Percentiles rank a stretch among this genome's conserved stretches.
Conservation (phyloP, 306 rosid species). For the Abrus pulchellus region DNA sequence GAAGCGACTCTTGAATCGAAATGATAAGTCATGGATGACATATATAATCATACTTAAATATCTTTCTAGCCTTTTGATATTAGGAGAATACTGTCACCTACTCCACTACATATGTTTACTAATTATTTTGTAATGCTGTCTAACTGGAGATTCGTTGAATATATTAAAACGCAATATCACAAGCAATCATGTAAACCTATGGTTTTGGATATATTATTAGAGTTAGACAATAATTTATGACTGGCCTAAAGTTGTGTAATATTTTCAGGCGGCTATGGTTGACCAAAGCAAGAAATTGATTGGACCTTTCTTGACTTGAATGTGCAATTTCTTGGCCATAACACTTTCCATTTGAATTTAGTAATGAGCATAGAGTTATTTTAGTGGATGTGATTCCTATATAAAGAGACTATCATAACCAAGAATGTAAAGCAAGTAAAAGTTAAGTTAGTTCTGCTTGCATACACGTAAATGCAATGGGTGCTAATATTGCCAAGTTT, state of each 20-base stretch:
- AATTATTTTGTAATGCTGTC: conserved; percentile 30
- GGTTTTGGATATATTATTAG: conserved; percentile 18
- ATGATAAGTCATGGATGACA: conserved; percentile 6
- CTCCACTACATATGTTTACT: conserved; percentile 54
- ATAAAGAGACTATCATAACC: conserved; percentile 35
- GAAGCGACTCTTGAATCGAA: conserved; percentile 25
- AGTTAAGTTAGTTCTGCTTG: conserved; percentile 26
- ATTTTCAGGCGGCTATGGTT: conserved; percentile 59
- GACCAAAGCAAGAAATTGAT: conserved; percentile 40
- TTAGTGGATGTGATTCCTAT: conserved; percentile 37
- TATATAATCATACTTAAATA: conserved; percentile 18
- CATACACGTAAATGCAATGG: conserved; percentile 37
- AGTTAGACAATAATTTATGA: conserved; percentile 13
- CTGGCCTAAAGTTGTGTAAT: conserved; percentile 24
- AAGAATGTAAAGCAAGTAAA: conserved; percentile 36
- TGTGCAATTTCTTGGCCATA: conserved; percentile 16
- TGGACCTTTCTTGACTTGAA: conserved; percentile 32
- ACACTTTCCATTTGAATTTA: conserved; percentile 26
- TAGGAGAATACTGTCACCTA: conserved; percentile 48
- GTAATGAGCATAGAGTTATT: conserved; percentile 26
- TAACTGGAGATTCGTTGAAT: conserved; percentile 34
- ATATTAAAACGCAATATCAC: conserved; percentile 36
- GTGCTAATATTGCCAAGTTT: conserved; percentile 24
- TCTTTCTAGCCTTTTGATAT: background rate
- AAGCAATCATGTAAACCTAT: conserved; percentile 33